A percentile compares a stretch with the other conserved stretches of the same genome.
phyloP scores from a whole-genome alignment of 2,329 filamentous ascomycete genomes.

The Trichoderma asperellum region DNA sequence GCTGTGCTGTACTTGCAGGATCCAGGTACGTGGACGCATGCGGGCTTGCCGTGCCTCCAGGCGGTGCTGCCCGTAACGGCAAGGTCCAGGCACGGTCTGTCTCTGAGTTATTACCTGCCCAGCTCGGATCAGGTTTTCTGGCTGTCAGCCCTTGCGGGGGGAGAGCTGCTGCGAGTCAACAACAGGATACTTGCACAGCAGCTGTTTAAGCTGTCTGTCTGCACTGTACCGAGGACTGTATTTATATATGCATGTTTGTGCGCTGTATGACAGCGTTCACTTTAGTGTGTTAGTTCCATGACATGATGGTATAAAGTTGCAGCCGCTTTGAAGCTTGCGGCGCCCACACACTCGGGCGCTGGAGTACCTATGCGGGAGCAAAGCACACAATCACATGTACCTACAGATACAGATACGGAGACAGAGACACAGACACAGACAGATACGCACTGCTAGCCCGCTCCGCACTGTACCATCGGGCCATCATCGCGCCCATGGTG shows the following conservation, averaged over 20 bases:
- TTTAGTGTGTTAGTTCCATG: background rate
- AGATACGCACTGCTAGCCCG: no score
- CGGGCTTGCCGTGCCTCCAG: constrained; percentile 24
- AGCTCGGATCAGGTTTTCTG: background rate
- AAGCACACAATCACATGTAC: background rate
- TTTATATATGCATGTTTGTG: background rate
- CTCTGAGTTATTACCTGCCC: constrained; percentile 24
- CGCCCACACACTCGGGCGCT: no score
- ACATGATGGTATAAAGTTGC: background rate
- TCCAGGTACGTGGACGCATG: constrained; percentile 18
- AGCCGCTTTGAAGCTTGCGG: background rate
- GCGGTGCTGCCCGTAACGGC: background rate
- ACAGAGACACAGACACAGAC: background rate
- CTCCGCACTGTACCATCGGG: background rate
- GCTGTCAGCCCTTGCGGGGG: background rate
- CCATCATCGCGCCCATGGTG: background rate
- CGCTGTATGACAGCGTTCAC: background rate
- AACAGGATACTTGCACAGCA: background rate
- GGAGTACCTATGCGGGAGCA: no score
- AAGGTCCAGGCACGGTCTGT: constrained; percentile 4
- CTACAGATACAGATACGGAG: background rate
- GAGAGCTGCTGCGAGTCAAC: constrained; percentile 21
- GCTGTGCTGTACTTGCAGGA: background rate
- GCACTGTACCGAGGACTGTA: background rate
- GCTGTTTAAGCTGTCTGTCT: background rate